Percentiles rank a stretch among this genome's conserved stretches.
These are phyloP conservation scores for Magnolia changhungtana DNA, from an alignment of 164 flowering plant species.

Conservation along the genomic window DNA sequence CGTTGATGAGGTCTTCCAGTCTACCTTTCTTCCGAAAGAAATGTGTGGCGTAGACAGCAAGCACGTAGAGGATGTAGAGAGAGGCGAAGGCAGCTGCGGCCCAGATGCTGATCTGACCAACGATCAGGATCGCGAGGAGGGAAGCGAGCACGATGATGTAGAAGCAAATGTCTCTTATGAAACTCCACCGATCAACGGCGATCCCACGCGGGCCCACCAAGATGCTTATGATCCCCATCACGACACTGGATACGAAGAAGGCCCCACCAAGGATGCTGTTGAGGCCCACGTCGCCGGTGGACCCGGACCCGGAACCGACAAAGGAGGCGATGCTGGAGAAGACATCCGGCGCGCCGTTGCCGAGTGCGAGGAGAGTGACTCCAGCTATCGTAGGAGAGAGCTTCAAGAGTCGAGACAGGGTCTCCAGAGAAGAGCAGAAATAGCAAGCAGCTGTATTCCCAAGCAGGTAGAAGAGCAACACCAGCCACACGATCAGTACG, in stretches of 20 bases:
- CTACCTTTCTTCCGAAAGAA: slow-evolving; percentile 14
- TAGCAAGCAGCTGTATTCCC: slow-evolving; percentile 73
- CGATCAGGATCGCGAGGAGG: slow-evolving; percentile 34
- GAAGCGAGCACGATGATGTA: slow-evolving; percentile 35
- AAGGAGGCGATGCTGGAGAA: slow-evolving; percentile 69
- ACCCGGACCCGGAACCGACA: slow-evolving; percentile 36
- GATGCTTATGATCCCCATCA: slow-evolving; percentile 61
- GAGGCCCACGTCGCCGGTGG: slow-evolving; percentile 45
- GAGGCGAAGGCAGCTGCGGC: slow-evolving; percentile 50
- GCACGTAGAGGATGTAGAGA: slow-evolving; percentile 56
- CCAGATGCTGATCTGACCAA: slow-evolving; percentile 49
- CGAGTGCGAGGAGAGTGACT: slow-evolving; percentile 74
- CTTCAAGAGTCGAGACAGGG: slow-evolving; percentile 40
- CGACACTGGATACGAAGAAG: slow-evolving; percentile 59
- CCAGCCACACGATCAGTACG: slow-evolving; percentile 15
- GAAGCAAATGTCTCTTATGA: slow-evolving; percentile 59
- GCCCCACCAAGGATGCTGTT: slow-evolving; percentile 74
- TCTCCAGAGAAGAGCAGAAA: slow-evolving; percentile 71
- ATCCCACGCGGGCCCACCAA: slow-evolving; percentile 18
- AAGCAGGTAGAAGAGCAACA: slow-evolving; percentile 61
- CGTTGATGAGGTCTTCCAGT: slow-evolving; percentile 6
- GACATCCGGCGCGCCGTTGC: slow-evolving; percentile 88
- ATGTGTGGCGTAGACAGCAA: slow-evolving; percentile 40
- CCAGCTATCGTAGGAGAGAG: slow-evolving; percentile 78
- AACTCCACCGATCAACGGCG: slow-evolving; percentile 36